Percentiles rank a stretch among this genome's conserved stretches.
Conservation (phyloP, 1,284 basidiomycete genomes). For the Ceratobasidium sp. region DNA sequence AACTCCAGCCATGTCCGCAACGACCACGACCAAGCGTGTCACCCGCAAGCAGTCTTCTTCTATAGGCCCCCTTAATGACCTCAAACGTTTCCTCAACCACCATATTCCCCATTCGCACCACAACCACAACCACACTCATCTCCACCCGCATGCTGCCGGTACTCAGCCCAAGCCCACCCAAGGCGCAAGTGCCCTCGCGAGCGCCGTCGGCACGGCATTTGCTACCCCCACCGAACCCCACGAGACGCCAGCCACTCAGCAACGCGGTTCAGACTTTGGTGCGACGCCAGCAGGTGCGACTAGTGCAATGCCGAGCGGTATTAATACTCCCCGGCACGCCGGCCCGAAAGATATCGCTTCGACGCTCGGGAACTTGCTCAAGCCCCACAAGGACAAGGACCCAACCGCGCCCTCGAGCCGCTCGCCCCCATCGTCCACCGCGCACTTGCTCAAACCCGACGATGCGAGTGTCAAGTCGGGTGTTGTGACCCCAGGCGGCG, state of each 20-base stretch:
- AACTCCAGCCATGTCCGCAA: constrained; percentile 33
- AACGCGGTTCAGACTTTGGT: constrained; percentile 54
- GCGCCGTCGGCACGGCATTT: constrained; percentile 43
- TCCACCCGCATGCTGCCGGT: constrained; percentile 13
- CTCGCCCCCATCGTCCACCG: constrained; percentile 45
- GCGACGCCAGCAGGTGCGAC: constrained; percentile 37
- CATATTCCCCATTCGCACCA: constrained; percentile 71
- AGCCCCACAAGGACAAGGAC: constrained; percentile 55
- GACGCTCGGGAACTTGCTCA: constrained; percentile 52
- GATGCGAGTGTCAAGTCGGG: constrained; percentile 47
- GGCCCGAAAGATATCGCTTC: constrained; percentile 47
- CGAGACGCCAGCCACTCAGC: constrained; percentile 54
- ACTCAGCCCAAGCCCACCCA: constrained; percentile 46
- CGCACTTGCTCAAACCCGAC: constrained; percentile 49
- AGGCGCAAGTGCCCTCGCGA: constrained; percentile 39
- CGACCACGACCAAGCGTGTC: constrained; percentile 16
- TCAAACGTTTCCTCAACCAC: constrained; percentile 91
- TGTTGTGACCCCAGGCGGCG: constrained; percentile 43
- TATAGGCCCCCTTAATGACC: constrained; percentile 79
- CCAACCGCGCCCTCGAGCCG: constrained; percentile 49
- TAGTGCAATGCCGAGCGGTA: constrained; percentile 29
- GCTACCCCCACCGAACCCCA: constrained; percentile 52
- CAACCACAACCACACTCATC: constrained; percentile 16
- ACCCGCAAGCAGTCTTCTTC: constrained; percentile 40
- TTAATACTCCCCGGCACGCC: constrained; percentile 44